phyloP scores from a whole-genome alignment of 2,329 filamentous ascomycete genomes.

The Hymenoscyphus fraxineus region DNA sequence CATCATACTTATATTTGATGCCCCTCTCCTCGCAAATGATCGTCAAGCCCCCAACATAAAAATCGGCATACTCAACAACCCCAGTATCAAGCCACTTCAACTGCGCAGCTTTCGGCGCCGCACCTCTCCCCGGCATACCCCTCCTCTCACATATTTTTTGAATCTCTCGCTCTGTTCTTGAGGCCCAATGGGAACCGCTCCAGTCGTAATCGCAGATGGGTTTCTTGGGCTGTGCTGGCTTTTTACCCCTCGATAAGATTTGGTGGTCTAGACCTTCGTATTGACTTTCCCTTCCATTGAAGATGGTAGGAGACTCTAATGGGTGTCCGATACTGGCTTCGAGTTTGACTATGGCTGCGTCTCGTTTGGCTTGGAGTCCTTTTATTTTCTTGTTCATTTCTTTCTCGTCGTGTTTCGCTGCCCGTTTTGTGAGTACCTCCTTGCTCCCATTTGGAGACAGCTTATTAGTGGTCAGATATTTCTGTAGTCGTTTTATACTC shows the following conservation, averaged over 20 bases:
- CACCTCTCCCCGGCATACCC: conserved; percentile 17
- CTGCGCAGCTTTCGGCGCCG: conserved; percentile 18
- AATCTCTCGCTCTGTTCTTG: conserved; percentile 16
- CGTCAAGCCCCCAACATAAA: conserved; percentile 14
- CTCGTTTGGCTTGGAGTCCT: background rate
- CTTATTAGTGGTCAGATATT: background rate
- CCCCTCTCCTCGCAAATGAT: conserved; percentile 13
- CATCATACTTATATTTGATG: conserved; percentile 10
- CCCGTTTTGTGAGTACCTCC: background rate
- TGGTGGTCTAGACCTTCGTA: background rate
- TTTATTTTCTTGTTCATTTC: background rate
- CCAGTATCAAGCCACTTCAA: conserved; percentile 26
- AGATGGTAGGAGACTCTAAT: background rate
- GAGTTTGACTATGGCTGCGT: conserved; percentile 4
- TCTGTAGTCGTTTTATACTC: background rate
- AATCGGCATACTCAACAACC: conserved; percentile 20
- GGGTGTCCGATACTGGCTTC: conserved; percentile 20
- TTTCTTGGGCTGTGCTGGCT: background rate
- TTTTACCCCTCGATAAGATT: background rate
- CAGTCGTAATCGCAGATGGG: conserved; percentile 21
- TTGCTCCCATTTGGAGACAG: background rate
- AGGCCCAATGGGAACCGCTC: conserved; percentile 25
- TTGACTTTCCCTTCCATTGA: background rate
- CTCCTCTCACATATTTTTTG: conserved; percentile 14
- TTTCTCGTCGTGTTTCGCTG: background rate